Conservation (phyloP, 2,329 filamentous ascomycete genomes). For the Ophioceras dolichostomum region DNA sequence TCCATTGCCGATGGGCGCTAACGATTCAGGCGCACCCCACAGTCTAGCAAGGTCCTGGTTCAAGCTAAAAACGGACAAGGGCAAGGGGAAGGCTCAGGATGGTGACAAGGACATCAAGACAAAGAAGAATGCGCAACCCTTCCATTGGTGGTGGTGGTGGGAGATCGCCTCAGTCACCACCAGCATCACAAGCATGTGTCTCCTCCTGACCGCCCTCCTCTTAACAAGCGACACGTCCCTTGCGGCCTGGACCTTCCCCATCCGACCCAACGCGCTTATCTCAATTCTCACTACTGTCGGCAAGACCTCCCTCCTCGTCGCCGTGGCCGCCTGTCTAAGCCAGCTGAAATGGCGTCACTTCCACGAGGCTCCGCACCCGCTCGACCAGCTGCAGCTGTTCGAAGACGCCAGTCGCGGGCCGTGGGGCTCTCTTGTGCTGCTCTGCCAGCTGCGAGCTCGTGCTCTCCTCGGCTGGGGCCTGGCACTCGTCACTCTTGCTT, state of each 20-base stretch:
- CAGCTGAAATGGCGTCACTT: conserved; percentile 23
- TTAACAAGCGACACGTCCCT: conserved; percentile 6
- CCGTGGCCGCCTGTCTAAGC: conserved; percentile 16
- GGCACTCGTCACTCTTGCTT: conserved; percentile 6
- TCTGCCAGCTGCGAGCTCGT: not conserved
- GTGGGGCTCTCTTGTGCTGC: conserved; percentile 9
- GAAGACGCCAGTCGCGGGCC: conserved; percentile 7
- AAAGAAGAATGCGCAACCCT: not conserved
- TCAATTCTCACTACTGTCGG: conserved; percentile 17
- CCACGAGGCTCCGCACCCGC: conserved; percentile 5
- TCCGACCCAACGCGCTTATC: conserved; percentile 19
- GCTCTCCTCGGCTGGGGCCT: conserved; percentile 3
- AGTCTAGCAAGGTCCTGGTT: too few relatives aligned
- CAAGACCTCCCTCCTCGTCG: conserved; percentile 17
- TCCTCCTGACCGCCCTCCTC: conserved; percentile 6
- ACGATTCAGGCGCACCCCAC: too few relatives aligned
- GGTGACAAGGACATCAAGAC: not conserved
- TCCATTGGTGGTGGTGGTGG: conserved; percentile 12
- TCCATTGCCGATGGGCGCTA: too few relatives aligned
- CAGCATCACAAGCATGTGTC: conserved; percentile 7
- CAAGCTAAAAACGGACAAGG: too few relatives aligned
- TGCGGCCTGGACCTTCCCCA: conserved; percentile 8
- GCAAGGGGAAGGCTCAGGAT: too few relatives aligned
- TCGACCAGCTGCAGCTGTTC: conserved; percentile 11
- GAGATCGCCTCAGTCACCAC: conserved; percentile 9